phyloP scores from a whole-genome alignment of 805 yeast species.

The Teunomyces cretensis region DNA sequence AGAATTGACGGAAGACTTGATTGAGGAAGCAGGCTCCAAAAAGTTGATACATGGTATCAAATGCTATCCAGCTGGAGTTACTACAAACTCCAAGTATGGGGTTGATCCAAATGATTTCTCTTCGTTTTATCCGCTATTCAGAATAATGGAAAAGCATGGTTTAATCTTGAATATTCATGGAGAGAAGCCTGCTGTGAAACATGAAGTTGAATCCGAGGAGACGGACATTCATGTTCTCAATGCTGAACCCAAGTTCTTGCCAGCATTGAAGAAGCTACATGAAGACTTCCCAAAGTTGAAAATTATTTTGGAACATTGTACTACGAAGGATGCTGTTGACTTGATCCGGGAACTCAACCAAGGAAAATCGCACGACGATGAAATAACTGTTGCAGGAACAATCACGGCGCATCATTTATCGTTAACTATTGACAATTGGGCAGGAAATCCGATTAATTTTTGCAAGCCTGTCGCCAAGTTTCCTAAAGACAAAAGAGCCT shows the following conservation, averaged over 20 bases:
- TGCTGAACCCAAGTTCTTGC: constrained; percentile 91
- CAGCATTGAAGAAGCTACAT: constrained; percentile 80
- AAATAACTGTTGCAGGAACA: constrained; percentile 77
- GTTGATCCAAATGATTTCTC: constrained; percentile 92
- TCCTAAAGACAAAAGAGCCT: constrained; percentile 78
- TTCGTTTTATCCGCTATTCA: constrained; percentile 83
- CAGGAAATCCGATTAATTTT: constrained; percentile 90
- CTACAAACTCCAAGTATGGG: constrained; percentile 92
- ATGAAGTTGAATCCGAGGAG: constrained; percentile 46
- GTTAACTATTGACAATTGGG: constrained; percentile 91
- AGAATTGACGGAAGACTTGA: constrained; percentile 81
- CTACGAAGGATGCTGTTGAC: constrained; percentile 84
- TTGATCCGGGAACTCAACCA: constrained; percentile 67
- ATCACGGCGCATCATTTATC: constrained; percentile 94
- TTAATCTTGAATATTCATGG: constrained; percentile 91
- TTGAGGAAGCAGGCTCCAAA: constrained; percentile 69
- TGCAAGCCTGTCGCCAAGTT: constrained; percentile 98
- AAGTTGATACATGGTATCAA: constrained; percentile 84
- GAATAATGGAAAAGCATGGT: constrained; percentile 78
- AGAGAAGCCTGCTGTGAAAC: constrained; percentile 71
- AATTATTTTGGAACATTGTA: constrained; percentile 92
- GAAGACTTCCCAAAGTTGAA: constrained; percentile 79
- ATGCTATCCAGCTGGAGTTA: constrained; percentile 98
- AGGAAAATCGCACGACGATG: constrained; percentile 26
- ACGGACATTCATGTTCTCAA: constrained; percentile 83